Percentiles rank a stretch among this genome's conserved stretches.
Evolutionary conservation across 2,329 filamentous ascomycete species (phyloP).

Genomic region (Diatrype stigma): DNA sequence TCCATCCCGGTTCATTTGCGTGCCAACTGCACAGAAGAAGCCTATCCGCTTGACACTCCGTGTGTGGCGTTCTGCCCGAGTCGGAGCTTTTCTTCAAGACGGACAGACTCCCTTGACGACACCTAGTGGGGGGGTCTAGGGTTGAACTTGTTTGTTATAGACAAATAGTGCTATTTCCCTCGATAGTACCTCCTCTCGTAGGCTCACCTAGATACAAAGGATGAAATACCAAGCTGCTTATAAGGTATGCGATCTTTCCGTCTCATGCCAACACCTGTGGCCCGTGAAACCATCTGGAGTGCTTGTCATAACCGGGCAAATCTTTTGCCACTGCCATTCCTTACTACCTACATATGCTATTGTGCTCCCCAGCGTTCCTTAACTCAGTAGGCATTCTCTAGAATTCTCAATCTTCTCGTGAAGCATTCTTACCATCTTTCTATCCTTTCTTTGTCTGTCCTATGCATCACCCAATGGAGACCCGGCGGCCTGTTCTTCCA

Average conservation of each 20-base stretch:
- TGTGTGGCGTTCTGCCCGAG: constrained; percentile 22
- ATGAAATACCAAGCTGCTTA: constrained; percentile 18
- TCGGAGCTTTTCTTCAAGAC: constrained; percentile 20
- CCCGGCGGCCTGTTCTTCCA: constrained; percentile 43
- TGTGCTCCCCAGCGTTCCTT: constrained; percentile 31
- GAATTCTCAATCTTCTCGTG: constrained; percentile 27
- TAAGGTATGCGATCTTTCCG: constrained; percentile 30
- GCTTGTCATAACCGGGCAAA: constrained; percentile 25
- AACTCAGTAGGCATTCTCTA: constrained; percentile 25
- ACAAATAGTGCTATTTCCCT: constrained; percentile 17
- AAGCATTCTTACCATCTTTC: constrained; percentile 27
- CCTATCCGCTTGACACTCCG: constrained; percentile 11
- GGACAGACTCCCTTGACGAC: constrained; percentile 20
- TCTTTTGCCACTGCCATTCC: constrained; percentile 32
- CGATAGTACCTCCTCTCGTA: constrained; percentile 5
- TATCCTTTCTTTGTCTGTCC: constrained; percentile 11
- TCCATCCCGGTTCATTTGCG: constrained; percentile 23
- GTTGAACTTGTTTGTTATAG: constrained; percentile 19
- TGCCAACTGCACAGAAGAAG: constrained; percentile 19
- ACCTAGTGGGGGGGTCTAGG: constrained; percentile 19
- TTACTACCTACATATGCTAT: constrained; percentile 32
- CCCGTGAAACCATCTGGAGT: constrained; percentile 16
- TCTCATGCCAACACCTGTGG: constrained; percentile 25
- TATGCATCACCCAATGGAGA: constrained; percentile 33
- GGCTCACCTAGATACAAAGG: constrained; percentile 2